These are phyloP conservation scores for Debaryomyces sp. DNA, from an alignment of 1,139 yeast species.

Conservation along the genomic window DNA sequence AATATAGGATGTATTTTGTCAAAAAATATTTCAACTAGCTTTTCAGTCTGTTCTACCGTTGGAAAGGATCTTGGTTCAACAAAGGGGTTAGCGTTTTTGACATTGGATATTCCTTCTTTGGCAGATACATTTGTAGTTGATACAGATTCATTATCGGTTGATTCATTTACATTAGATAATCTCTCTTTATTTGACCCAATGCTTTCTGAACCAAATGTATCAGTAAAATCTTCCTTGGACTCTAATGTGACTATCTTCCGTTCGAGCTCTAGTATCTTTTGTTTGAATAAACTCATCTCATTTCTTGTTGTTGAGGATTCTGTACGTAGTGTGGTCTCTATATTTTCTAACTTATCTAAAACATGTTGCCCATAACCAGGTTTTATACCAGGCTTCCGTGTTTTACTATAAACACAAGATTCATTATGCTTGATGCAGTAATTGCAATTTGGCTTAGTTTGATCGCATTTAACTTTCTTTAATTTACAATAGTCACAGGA, in stretches of 20 bases:
- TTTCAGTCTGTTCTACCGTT: conserved; percentile 11
- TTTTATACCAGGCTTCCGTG: conserved; percentile 32
- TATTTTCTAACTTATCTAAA: conserved; percentile 6
- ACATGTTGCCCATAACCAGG: conserved; percentile 33
- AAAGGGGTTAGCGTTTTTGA: background rate
- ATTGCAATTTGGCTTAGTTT: conserved; percentile 32
- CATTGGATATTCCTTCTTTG: background rate
- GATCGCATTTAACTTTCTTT: conserved; percentile 40
- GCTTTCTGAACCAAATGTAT: background rate
- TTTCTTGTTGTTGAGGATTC: background rate
- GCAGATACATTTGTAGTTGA: background rate
- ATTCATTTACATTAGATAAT: background rate
- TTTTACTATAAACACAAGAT: conserved; percentile 30
- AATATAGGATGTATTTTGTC: conserved; percentile 17
- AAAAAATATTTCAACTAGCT: conserved; percentile 17
- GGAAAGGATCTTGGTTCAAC: conserved; percentile 10
- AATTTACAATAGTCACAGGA: conserved; percentile 40
- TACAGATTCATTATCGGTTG: background rate
- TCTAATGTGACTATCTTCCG: background rate
- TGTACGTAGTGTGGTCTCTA: conserved; percentile 13
- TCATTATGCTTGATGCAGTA: conserved; percentile 29
- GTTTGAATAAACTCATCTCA: background rate
- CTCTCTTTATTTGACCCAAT: background rate
- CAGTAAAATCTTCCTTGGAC: background rate
- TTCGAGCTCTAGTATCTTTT: background rate